These are phyloP conservation scores for Leccinum holopus DNA, from an alignment of 1,284 basidiomycete species.

Conservation along the genomic window DNA sequence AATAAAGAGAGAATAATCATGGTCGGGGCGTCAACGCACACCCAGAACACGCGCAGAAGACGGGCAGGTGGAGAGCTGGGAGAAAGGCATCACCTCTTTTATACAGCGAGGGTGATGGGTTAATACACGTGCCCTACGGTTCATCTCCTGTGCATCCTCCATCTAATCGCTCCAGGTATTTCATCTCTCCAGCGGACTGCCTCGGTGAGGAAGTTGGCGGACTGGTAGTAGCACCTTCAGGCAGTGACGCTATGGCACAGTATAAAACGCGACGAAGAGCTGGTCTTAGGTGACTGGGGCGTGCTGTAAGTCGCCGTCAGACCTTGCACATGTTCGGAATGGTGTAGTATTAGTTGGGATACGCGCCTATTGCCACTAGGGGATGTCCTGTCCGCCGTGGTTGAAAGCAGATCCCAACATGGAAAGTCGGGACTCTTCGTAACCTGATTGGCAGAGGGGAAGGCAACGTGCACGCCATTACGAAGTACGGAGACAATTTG, in stretches of 20 bases:
- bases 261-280: conserved; percentile 2
- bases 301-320: not conserved
- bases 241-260: not conserved
- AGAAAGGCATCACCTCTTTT: conserved; percentile 9
- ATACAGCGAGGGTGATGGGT: conserved; percentile 15
- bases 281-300: not conserved
- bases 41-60: conserved; percentile 1
- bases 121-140: conserved; percentile 7
- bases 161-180: conserved; percentile 4
- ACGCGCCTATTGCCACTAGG: not conserved
- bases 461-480: not conserved
- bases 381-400: not conserved
- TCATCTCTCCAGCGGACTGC: conserved; percentile 3
- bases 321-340: not conserved
- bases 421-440: not conserved
- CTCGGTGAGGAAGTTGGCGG: not conserved
- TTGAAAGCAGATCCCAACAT: not conserved
- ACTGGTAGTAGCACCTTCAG: not conserved
- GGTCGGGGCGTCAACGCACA: conserved; percentile 3
- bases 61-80: conserved; percentile 2
- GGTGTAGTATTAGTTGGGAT: not conserved
- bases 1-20: conserved; percentile 24
- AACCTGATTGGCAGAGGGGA: not conserved
- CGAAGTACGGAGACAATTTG: not conserved
- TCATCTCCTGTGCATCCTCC: not conserved